phyloP scores from a whole-genome alignment of 331 rosid species.

The Malus hybrid region DNA sequence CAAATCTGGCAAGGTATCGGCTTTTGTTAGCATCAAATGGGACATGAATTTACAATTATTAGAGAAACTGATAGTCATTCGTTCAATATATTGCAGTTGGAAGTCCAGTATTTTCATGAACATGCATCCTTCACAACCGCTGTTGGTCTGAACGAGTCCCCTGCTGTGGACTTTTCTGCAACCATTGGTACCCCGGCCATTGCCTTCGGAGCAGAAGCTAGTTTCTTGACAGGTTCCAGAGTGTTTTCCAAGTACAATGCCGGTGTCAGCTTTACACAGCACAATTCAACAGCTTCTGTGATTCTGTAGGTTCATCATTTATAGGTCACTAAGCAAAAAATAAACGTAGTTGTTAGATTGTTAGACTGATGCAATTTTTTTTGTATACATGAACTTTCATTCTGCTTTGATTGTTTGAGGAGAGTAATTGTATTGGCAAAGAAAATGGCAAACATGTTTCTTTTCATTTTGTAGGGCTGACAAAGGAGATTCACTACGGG shows the following conservation, averaged over 20 bases:
- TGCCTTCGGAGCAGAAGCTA: slow-evolving; percentile 80
- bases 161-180: slow-evolving; percentile 57
- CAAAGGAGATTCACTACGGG: slow-evolving; percentile 72
- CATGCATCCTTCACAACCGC: slow-evolving; percentile 60
- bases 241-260: slow-evolving; percentile 66
- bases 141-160: slow-evolving; percentile 39
- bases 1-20: slow-evolving; percentile 58
- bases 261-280: slow-evolving; percentile 64
- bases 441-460: not conserved
- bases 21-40: not conserved
- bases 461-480: slow-evolving; percentile 52
- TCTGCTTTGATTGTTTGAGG: too few species aligned
- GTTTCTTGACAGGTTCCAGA: slow-evolving; percentile 36
- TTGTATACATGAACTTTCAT: too few species aligned
- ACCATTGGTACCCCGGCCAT: slow-evolving; percentile 70
- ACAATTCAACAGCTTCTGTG: slow-evolving; percentile 56
- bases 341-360: not conserved
- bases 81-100: slow-evolving; percentile 38
- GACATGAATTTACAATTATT: not conserved
- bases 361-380: not conserved
- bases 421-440: too few species aligned
- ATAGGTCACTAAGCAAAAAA: not conserved
- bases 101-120: slow-evolving; percentile 55
- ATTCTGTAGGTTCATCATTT: slow-evolving; percentile 31
- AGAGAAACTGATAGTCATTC: not conserved